A percentile compares a stretch with the other conserved stretches of the same genome.
phyloP scores from a whole-genome alignment of 164 flowering plant genomes.

The Vitis amurensis region DNA sequence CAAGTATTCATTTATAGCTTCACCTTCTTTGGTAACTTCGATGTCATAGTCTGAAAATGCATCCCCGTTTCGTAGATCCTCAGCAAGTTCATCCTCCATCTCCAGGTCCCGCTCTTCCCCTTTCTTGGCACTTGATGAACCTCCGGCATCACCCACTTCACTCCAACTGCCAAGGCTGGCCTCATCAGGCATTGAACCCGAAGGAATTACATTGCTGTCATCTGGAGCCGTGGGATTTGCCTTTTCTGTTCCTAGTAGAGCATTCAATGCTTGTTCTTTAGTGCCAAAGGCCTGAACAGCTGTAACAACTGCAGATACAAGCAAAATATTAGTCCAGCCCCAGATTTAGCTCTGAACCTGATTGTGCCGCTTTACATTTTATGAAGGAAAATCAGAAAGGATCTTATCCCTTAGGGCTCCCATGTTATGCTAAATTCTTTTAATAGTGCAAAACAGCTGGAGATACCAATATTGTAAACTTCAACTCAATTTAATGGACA shows the following conservation, averaged over 20 bases:
- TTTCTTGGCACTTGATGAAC: slow-evolving; percentile 27
- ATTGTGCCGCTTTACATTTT: background rate
- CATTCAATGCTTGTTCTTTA: slow-evolving; percentile 42
- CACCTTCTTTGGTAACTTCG: slow-evolving; percentile 82
- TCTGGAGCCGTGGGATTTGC: slow-evolving; percentile 12
- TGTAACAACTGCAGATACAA: slow-evolving; percentile 43
- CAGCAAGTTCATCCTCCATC: slow-evolving; percentile 74
- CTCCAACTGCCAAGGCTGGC: background rate
- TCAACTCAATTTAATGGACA: too few relatives aligned
- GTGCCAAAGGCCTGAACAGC: slow-evolving; percentile 52
- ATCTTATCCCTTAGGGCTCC: too few relatives aligned
- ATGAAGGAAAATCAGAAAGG: background rate
- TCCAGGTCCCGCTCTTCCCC: slow-evolving; percentile 59
- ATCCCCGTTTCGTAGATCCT: slow-evolving; percentile 50
- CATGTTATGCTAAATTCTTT: too few relatives aligned
- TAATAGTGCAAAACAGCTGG: too few relatives aligned
- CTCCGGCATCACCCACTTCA: slow-evolving; percentile 13
- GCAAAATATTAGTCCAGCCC: background rate
- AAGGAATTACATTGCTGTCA: slow-evolving; percentile 13
- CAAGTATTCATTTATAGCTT: slow-evolving; percentile 76
- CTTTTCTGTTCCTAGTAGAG: slow-evolving; percentile 27
- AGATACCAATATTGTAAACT: too few relatives aligned
- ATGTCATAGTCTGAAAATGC: slow-evolving; percentile 77
- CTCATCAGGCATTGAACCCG: slow-evolving; percentile 13
- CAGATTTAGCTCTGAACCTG: too few relatives aligned